A percentile compares a stretch with the other conserved stretches of the same genome.
These are phyloP conservation scores for Epichloe sibirici DNA, from an alignment of 2,329 filamentous ascomycete species.

Conservation along the genomic window DNA sequence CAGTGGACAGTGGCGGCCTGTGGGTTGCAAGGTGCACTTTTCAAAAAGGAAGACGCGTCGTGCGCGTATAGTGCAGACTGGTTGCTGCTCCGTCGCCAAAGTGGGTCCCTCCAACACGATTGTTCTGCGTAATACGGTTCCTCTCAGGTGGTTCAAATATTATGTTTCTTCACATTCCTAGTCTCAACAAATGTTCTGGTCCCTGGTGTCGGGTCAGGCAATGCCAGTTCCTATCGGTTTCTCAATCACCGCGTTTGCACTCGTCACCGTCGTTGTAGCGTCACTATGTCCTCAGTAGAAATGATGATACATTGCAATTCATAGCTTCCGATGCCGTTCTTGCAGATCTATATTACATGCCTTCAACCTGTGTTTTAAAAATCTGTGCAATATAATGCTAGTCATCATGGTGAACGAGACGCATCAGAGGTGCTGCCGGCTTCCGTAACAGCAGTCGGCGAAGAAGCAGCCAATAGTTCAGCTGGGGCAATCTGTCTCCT, in stretches of 20 bases:
- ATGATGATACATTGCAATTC: too few relatives aligned
- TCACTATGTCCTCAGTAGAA: neutral
- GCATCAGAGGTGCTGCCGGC: slow-evolving; percentile 22
- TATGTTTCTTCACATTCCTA: too few relatives aligned
- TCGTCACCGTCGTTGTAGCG: too few relatives aligned
- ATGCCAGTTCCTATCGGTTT: too few relatives aligned
- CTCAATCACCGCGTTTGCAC: too few relatives aligned
- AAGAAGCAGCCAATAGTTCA: slow-evolving; percentile 21
- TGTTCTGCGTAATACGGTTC: neutral
- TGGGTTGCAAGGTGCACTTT: slow-evolving; percentile 12
- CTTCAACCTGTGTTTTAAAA: neutral
- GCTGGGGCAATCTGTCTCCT: slow-evolving; percentile 50
- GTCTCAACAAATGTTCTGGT: too few relatives aligned
- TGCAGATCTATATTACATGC: neutral
- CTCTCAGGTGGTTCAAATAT: too few relatives aligned
- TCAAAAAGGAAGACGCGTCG: slow-evolving; percentile 19
- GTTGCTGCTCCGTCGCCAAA: neutral
- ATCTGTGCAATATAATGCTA: neutral
- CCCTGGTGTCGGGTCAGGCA: too few relatives aligned
- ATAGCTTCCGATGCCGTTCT: neutral
- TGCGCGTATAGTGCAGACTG: slow-evolving; percentile 25
- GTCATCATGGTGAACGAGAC: slow-evolving; percentile 15
- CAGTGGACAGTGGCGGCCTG: slow-evolving; percentile 2
- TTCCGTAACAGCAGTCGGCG: slow-evolving; percentile 21
- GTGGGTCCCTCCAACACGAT: neutral